Conservation (phyloP, 2,329 filamentous ascomycete species). For the Akanthomyces uredinophilus region DNA sequence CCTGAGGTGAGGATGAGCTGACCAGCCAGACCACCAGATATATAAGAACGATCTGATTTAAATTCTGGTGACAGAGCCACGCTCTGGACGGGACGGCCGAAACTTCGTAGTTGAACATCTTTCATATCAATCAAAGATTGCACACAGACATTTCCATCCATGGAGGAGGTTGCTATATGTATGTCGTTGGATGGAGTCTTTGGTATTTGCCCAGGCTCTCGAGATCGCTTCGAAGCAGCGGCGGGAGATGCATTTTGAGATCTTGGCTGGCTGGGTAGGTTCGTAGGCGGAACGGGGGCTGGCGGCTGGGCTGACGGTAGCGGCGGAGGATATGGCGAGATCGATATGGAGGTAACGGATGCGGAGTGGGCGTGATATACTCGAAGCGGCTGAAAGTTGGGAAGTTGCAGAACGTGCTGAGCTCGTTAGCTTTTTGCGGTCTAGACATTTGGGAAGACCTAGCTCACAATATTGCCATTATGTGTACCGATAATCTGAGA, state of each 20-base stretch:
- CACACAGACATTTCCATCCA: conserved; percentile 93
- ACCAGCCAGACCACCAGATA: conserved; percentile 86
- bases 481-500: conserved; percentile 83
- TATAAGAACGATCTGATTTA: conserved; percentile 79
- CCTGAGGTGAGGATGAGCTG: conserved; percentile 82
- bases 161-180: conserved; percentile 86
- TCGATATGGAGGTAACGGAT: conserved; percentile 82
- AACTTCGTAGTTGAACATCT: conserved; percentile 88
- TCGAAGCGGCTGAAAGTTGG: conserved; percentile 73
- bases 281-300: conserved; percentile 21
- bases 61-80: conserved; percentile 94
- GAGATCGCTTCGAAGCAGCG: conserved; percentile 45
- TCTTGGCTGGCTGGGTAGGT: conserved; percentile 22
- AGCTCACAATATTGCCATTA: conserved; percentile 86
- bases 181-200: conserved; percentile 84
- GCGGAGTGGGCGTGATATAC: conserved; percentile 91
- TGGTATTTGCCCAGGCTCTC: conserved; percentile 54
- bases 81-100: conserved; percentile 84
- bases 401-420: conserved; percentile 80
- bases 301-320: conserved; percentile 15
- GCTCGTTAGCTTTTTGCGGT: conserved; percentile 25
- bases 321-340: conserved; percentile 73
- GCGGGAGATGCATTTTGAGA: conserved; percentile 40
- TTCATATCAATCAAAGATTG: conserved; percentile 81
- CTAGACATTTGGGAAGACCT: neutral